Base-by-base conservation (phyloP, 2,329 filamentous ascomycete genomes). In the Cadophora gregata region DNA sequence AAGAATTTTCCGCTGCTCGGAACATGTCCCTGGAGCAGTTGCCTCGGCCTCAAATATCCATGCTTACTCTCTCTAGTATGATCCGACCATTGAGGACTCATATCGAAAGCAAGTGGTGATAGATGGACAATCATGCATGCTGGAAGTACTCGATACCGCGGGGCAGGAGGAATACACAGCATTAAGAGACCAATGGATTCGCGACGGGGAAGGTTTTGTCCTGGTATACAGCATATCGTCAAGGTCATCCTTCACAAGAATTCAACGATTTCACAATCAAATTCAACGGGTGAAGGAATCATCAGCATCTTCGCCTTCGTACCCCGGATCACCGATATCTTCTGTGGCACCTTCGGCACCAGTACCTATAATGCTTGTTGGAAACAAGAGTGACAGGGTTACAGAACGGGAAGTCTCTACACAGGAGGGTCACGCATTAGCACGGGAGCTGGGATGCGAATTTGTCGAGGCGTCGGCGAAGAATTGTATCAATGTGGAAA, bases 151-250 rank as follows among this genome's bases (percentile, higher is more conserved):
- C 75, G 96, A 99, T 81, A 99, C 96, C 63, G 96, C 96, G 62
- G 96, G 96, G 66, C 96, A 99, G 80, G 96, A 99, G 82, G 96
- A 99, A 82, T 99, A 98, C 81, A 97, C 95, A 70, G 96, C 96
- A 56, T 83, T 98, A 75, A 88, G 96, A 77, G 96, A 98, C 79
- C 96, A 98, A 83, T 98, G 95, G 95, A 98, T 98, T 79, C 89
- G 96, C 74, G 95, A 98, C 77, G 95, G 96, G 72, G 96, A 99
- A 80, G 96, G 96, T 24, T 98, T 98, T 78, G 93, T 99, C 33
- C 86, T 99, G 69, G 96, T 99, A 71, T 98, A 99, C 84, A 97
- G 93, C 83, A 98, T 99, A 81, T 97, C 96, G 16, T 98, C 95
- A 62, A 91, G 96, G 76, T 94, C 94, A 38, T 98, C 95, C 24